Percentiles rank a stretch among this genome's conserved stretches.
These are phyloP conservation scores for Lyophyllum shimeji DNA, from an alignment of 768 basidiomycete genomes.

Conservation along the genomic window DNA sequence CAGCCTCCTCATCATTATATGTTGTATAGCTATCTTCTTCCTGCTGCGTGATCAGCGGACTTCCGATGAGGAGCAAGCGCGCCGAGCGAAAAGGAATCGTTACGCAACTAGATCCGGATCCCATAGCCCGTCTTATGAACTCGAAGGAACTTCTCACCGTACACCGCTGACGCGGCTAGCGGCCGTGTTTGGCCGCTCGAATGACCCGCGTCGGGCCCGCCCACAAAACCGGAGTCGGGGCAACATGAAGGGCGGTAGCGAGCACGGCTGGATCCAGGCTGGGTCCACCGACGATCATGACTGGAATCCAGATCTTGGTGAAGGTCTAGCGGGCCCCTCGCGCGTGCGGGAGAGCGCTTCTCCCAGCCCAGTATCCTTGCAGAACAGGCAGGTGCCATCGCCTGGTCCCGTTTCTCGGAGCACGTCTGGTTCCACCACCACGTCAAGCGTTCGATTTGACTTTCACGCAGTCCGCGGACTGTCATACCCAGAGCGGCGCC, in stretches of 20 bases:
- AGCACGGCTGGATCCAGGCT: constrained; percentile 52
- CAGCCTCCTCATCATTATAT: constrained; percentile 49
- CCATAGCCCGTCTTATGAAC: constrained; percentile 13
- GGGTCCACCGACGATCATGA: constrained; percentile 50
- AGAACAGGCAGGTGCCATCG: neutral
- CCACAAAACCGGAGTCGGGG: constrained; percentile 4
- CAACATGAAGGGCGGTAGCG: constrained; percentile 22
- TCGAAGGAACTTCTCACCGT: neutral
- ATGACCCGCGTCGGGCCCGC: neutral
- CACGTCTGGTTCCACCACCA: constrained; percentile 21
- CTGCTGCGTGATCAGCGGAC: constrained; percentile 53
- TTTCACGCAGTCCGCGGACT: constrained; percentile 22
- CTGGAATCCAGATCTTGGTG: constrained; percentile 35
- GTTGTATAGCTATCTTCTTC: constrained; percentile 53
- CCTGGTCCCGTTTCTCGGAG: constrained; percentile 21
- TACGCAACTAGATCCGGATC: constrained; percentile 5
- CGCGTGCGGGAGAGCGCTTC: constrained; percentile 4
- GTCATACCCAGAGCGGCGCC: constrained; percentile 21
- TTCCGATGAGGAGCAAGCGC: constrained; percentile 34
- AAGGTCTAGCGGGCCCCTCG: neutral
- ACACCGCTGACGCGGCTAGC: constrained; percentile 8
- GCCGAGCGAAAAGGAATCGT: constrained; percentile 25
- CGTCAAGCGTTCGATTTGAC: constrained; percentile 28
- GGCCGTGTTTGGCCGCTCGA: constrained; percentile 2
- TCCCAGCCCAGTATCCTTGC: constrained; percentile 5